Percentiles rank a stretch among this genome's conserved stretches.
Conservation (phyloP, 108 stramenopile genomes). For the Nitzschia sp. region DNA sequence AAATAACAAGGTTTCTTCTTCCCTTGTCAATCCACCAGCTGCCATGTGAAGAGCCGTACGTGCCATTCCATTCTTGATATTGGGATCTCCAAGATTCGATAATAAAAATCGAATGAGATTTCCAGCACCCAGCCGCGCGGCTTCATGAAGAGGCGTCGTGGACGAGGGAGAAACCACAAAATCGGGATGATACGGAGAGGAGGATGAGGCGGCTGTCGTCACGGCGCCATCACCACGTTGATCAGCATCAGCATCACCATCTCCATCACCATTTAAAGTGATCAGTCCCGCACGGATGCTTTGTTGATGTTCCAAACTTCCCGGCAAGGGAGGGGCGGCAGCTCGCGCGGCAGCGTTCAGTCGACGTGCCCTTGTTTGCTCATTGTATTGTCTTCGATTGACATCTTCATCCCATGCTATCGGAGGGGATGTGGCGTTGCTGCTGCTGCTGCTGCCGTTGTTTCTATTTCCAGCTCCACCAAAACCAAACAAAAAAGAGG, state of each 20-base stretch:
- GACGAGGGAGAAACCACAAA: not conserved
- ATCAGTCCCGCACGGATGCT: not conserved
- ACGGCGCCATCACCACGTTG: not conserved
- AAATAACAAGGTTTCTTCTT: constrained; percentile 21
- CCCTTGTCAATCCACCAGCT: constrained; percentile 36
- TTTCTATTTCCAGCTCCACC: not conserved
- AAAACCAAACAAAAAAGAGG: not conserved
- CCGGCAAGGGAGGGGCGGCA: not conserved
- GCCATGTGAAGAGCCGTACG: constrained; percentile 49
- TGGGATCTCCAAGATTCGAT: constrained; percentile 28
- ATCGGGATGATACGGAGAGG: too few relatives aligned
- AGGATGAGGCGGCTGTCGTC: not conserved
- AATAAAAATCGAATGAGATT: constrained; percentile 37
- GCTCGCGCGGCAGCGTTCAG: not conserved
- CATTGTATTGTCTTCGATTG: too few relatives aligned
- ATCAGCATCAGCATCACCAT: not conserved
- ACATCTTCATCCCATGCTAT: constrained; percentile 13
- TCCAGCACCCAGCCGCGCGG: constrained; percentile 40
- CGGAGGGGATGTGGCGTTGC: not conserved
- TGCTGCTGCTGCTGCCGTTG: too few relatives aligned
- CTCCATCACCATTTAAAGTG: not conserved
- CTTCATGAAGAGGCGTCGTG: constrained; percentile 62
- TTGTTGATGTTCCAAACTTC: not conserved
- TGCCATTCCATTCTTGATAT: constrained; percentile 32
- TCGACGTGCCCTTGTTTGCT: too few relatives aligned